Percentiles rank a stretch among this genome's conserved stretches.
These are phyloP conservation scores for Penicillium decumbens DNA, from an alignment of 2,329 filamentous ascomycete genomes.

Conservation along the genomic window DNA sequence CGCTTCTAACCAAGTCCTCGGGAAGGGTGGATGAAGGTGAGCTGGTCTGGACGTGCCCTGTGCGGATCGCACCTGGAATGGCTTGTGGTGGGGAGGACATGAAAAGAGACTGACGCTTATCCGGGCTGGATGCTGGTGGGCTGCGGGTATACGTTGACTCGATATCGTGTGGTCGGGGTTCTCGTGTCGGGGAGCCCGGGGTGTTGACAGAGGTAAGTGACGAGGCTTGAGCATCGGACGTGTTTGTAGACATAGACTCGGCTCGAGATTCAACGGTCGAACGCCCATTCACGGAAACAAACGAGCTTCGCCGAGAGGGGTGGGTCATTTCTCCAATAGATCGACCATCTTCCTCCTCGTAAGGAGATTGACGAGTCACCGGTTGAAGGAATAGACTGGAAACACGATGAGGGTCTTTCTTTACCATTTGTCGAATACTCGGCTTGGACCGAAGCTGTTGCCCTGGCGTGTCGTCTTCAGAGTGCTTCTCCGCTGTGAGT, in stretches of 20 bases:
- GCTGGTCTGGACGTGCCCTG: constrained; percentile 20
- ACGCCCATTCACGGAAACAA: constrained; percentile 28
- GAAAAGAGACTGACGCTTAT: constrained; percentile 27
- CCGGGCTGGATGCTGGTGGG: constrained; percentile 22
- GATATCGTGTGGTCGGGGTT: constrained; percentile 10
- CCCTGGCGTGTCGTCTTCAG: constrained; percentile 25
- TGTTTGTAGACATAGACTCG: constrained; percentile 20
- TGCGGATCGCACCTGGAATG: constrained; percentile 8
- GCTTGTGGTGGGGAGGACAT: constrained; percentile 6
- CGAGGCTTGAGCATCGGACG: constrained; percentile 16
- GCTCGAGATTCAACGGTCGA: constrained; percentile 30
- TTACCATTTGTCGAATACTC: constrained; percentile 32
- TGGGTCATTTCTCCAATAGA: constrained; percentile 18
- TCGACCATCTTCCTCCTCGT: constrained; percentile 24
- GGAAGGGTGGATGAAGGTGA: constrained; percentile 23
- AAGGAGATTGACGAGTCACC: constrained; percentile 20
- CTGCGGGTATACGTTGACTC: constrained; percentile 14
- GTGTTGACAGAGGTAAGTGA: constrained; percentile 14
- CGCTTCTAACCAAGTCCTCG: constrained; percentile 25
- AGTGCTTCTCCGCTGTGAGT: constrained; percentile 38
- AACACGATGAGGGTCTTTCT: constrained; percentile 33
- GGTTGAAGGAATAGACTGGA: constrained; percentile 31
- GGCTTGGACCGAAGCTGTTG: constrained; percentile 26
- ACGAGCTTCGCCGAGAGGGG: constrained; percentile 29
- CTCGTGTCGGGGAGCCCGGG: constrained; percentile 19